Percentiles rank a stretch among this genome's conserved stretches.
Conservation (phyloP, 148 eudicot species). For the Polygonum maritimum region DNA sequence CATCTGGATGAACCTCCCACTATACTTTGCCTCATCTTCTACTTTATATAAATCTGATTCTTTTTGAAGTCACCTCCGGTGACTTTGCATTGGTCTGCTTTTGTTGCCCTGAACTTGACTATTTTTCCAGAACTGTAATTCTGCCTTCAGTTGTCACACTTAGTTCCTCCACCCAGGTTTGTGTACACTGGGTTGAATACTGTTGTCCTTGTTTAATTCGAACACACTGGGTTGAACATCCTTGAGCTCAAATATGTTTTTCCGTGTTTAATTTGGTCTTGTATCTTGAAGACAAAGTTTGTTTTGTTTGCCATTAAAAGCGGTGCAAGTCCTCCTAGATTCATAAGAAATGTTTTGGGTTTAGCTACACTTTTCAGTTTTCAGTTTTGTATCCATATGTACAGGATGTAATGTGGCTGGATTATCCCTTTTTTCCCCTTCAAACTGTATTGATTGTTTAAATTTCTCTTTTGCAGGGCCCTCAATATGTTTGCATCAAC, state of each 20-base stretch:
- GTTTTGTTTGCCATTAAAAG: neutral
- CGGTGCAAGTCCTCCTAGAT: neutral
- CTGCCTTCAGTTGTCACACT: too few species aligned
- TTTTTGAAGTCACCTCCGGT: neutral
- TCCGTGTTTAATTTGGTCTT: neutral
- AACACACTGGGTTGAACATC: too few species aligned
- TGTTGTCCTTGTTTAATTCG: too few species aligned
- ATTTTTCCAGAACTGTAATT: too few species aligned
- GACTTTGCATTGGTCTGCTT: neutral
- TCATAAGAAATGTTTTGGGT: neutral
- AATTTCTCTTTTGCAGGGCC: constrained; percentile 51
- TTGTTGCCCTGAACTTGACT: neutral
- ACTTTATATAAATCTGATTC: neutral
- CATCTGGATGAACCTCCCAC: neutral
- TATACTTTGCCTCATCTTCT: neutral
- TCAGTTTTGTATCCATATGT: neutral
- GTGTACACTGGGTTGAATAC: too few species aligned
- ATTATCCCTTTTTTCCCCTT: neutral
- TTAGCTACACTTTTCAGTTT: neutral
- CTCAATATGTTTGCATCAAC: constrained; percentile 86
- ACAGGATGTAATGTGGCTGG: neutral
- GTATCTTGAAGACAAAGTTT: neutral
- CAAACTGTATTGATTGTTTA: constrained; percentile 2
- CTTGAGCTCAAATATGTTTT: neutral
- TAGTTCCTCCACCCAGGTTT: too few species aligned